Evolutionary conservation across 192 early-diverging fungal genomes (phyloP).

Genomic region (Coemansia sp.): DNA sequence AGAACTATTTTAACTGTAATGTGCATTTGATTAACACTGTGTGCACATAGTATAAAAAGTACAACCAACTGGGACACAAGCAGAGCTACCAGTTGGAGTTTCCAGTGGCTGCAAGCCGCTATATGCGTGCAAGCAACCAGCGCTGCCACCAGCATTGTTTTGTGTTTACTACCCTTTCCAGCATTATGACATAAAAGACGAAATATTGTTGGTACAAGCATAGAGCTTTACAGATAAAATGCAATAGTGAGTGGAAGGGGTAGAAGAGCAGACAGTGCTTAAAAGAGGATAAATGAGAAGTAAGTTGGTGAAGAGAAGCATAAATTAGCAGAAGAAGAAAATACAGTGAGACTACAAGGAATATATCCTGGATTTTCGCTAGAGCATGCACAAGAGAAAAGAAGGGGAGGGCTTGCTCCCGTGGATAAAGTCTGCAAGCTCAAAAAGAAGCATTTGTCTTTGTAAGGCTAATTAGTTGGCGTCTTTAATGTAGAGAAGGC

Average conservation of each 20-base stretch:
- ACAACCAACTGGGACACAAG: background rate
- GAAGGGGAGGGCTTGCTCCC: too few relatives aligned
- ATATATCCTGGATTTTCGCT: too few relatives aligned
- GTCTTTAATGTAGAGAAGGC: too few relatives aligned
- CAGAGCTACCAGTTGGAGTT: background rate
- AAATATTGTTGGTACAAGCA: background rate
- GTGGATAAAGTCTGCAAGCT: too few relatives aligned
- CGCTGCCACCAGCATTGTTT: background rate
- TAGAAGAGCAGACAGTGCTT: background rate
- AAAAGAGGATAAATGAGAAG: background rate
- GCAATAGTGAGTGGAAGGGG: background rate
- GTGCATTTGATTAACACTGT: too few relatives aligned
- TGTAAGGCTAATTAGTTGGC: too few relatives aligned
- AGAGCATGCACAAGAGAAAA: too few relatives aligned
- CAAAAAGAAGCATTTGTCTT: too few relatives aligned
- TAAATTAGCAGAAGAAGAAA: background rate
- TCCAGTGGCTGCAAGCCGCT: background rate
- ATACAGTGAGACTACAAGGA: too few relatives aligned
- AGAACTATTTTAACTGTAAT: background rate
- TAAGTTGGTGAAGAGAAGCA: background rate
- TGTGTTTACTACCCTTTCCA: constrained; percentile 1
- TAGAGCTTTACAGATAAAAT: background rate
- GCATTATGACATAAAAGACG: background rate
- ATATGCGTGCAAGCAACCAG: constrained; percentile 1
- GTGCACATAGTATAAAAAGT: too few relatives aligned